Evolutionary conservation across 2,329 filamentous ascomycete genomes (phyloP).

Genomic region (Pseudogymnoascus sp.): DNA sequence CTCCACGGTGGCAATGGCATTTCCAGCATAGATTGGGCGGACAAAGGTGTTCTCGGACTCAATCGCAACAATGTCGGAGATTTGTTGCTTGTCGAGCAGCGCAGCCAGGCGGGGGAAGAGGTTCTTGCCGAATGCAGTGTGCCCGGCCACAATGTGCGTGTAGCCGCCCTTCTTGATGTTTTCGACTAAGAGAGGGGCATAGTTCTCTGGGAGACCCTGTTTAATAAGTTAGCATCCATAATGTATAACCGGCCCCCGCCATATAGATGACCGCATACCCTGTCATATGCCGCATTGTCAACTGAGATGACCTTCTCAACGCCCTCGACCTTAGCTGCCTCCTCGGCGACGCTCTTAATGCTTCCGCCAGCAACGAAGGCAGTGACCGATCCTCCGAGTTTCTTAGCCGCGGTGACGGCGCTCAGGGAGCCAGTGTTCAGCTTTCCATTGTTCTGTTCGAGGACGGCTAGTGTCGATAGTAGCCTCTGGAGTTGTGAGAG

Average conservation of each 20-base stretch:
- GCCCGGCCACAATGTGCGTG: constrained; percentile 82
- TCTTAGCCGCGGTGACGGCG: constrained; percentile 77
- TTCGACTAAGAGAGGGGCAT: constrained; percentile 83
- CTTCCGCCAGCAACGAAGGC: constrained; percentile 79
- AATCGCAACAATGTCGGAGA: constrained; percentile 84
- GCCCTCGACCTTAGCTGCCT: constrained; percentile 82
- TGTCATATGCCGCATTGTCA: constrained; percentile 86
- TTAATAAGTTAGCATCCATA: constrained; percentile 13
- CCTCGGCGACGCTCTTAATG: constrained; percentile 67
- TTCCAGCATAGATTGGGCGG: constrained; percentile 94
- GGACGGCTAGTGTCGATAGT: constrained; percentile 79
- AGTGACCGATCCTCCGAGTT: constrained; percentile 77
- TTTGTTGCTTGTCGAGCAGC: constrained; percentile 82
- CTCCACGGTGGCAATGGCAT: constrained; percentile 93
- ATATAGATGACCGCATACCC: constrained; percentile 45
- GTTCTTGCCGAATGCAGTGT: constrained; percentile 96
- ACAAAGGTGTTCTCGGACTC: constrained; percentile 91
- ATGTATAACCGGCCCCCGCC: background rate
- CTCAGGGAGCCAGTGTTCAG: constrained; percentile 76
- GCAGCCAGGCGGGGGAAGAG: constrained; percentile 86
- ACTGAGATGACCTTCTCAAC: constrained; percentile 87
- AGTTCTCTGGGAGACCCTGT: constrained; percentile 87
- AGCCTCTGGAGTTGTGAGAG: constrained; percentile 57
- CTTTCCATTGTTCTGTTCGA: constrained; percentile 88
- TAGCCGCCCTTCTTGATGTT: constrained; percentile 96